A percentile compares a stretch with the other conserved stretches of the same genome.
These are phyloP conservation scores for Corchorus capsularis DNA, from an alignment of 345 rosid species.

Conservation along the genomic window DNA sequence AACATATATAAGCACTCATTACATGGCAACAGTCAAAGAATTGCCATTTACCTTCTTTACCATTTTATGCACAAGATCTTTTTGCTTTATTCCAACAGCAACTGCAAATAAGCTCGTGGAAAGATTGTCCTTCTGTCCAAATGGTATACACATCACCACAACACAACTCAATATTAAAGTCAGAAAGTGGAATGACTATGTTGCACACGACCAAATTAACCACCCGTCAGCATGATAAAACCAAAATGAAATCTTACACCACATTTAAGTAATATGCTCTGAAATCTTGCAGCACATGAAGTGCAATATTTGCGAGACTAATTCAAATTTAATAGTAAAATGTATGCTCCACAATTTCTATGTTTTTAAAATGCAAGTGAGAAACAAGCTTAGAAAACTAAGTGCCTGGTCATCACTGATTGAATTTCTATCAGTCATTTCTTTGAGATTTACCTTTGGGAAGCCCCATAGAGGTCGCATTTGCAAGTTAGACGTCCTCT, in stretches of 20 bases:
- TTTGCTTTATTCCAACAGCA: constrained; percentile 68
- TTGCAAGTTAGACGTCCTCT: constrained; percentile 49
- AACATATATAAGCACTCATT: neutral
- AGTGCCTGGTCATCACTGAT: neutral
- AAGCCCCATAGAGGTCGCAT: constrained; percentile 67
- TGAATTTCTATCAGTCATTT: constrained; percentile 10
- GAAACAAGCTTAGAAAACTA: neutral
- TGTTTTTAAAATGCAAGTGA: neutral
- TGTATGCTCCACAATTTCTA: neutral
- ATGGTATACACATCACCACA: neutral
- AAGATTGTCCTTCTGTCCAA: constrained; percentile 36
- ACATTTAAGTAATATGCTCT: neutral
- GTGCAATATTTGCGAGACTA: neutral
- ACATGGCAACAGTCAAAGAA: neutral
- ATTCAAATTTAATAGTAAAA: neutral
- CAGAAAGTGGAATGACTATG: neutral
- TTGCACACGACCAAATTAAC: neutral
- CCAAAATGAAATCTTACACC: neutral
- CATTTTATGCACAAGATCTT: constrained; percentile 50
- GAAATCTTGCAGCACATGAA: neutral
- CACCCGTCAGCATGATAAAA: neutral
- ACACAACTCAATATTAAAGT: neutral
- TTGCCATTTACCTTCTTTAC: constrained; percentile 49
- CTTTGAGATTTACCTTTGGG: constrained; percentile 40
- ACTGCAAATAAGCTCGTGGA: constrained; percentile 44